phyloP scores from a whole-genome alignment of 306 rosid species.

The Gillenia trifoliata region DNA sequence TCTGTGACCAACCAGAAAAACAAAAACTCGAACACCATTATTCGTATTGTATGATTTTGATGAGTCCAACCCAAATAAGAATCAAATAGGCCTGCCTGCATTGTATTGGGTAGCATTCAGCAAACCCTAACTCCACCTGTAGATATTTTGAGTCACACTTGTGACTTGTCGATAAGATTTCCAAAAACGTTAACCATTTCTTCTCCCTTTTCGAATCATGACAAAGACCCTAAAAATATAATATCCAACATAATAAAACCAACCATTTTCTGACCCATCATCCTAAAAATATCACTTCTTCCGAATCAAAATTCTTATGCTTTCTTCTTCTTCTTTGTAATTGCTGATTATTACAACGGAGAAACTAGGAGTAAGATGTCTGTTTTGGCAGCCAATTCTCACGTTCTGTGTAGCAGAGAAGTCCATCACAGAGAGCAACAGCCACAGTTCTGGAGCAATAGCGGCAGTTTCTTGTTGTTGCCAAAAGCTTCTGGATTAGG shows the following conservation, averaged over 20 bases:
- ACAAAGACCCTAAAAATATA: not conserved
- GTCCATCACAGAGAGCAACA: slow-evolving; percentile 41
- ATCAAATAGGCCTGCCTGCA: not conserved
- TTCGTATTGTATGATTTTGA: too few relatives aligned
- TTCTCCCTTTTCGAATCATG: not conserved
- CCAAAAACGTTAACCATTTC: not conserved
- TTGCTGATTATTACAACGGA: not conserved
- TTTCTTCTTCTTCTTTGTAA: not conserved
- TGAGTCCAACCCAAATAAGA: not conserved
- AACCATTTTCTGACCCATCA: not conserved
- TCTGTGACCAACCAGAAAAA: too few relatives aligned
- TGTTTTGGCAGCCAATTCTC: slow-evolving; percentile 48
- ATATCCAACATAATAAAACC: not conserved
- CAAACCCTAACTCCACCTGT: not conserved
- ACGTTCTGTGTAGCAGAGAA: slow-evolving; percentile 38
- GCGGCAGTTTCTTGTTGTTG: slow-evolving; percentile 11
- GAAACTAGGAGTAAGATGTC: slow-evolving; percentile 42
- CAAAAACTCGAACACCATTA: too few relatives aligned
- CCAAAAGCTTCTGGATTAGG: slow-evolving; percentile 32
- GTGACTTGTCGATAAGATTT: not conserved
- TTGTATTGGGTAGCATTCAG: not conserved
- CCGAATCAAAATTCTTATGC: not conserved
- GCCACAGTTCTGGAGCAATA: slow-evolving; percentile 22
- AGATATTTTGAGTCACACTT: too few relatives aligned
- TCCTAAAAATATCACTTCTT: not conserved